These are phyloP conservation scores for Picea mariana DNA, from an alignment of 83 land plant genomes.

Conservation along the genomic window DNA sequence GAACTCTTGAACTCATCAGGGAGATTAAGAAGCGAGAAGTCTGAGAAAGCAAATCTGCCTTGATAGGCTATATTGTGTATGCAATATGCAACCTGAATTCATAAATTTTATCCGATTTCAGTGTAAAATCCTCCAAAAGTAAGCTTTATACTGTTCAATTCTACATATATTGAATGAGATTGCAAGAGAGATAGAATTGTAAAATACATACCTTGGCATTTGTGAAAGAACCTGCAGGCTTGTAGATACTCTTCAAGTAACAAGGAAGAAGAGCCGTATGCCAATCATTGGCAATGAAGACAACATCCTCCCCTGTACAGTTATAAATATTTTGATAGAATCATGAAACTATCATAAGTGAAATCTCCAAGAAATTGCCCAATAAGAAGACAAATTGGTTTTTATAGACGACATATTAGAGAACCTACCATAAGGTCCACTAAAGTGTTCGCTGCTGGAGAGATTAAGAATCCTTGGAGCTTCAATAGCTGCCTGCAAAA, in stretches of 20 bases:
- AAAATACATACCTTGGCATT: slow-evolving; percentile 77
- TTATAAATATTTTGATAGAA: neutral
- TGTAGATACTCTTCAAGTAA: slow-evolving; percentile 84
- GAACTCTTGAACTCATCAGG: slow-evolving; percentile 78
- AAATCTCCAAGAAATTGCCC: neutral
- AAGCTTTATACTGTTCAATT: neutral
- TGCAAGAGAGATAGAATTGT: no score
- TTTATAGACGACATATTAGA: neutral
- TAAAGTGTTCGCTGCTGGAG: slow-evolving; percentile 58
- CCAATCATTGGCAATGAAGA: slow-evolving; percentile 96
- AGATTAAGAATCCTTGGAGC: slow-evolving; percentile 73
- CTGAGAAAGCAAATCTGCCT: slow-evolving; percentile 81
- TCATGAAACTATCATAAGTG: no score
- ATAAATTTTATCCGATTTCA: slow-evolving; percentile 6
- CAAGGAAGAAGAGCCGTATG: slow-evolving; percentile 94
- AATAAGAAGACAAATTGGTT: neutral
- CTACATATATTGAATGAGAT: neutral
- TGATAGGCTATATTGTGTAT: slow-evolving; percentile 97
- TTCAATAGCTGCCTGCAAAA: slow-evolving; percentile 85
- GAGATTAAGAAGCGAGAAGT: slow-evolving; percentile 72
- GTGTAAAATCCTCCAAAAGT: neutral
- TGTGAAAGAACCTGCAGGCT: slow-evolving; percentile 61
- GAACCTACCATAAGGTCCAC: slow-evolving; percentile 87
- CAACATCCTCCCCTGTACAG: slow-evolving; percentile 85
- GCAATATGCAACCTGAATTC: slow-evolving; percentile 83